phyloP scores from a whole-genome alignment of 257 asterid genomes.

The Nicotiana paniculata region DNA sequence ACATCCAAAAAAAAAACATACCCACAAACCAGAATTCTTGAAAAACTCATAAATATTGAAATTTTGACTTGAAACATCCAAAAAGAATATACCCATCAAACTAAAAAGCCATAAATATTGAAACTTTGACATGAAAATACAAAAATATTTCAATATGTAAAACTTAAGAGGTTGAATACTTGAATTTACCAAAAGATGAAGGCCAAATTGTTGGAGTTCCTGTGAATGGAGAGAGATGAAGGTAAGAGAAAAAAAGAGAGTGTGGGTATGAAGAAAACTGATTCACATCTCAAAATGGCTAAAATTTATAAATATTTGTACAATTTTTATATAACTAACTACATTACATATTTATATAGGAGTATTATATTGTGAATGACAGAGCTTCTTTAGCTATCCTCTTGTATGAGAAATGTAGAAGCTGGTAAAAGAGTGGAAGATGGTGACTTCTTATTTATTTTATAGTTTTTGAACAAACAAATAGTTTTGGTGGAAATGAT shows the following conservation, averaged over 20 bases:
- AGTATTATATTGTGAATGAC: not conserved
- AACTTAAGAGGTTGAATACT: not conserved
- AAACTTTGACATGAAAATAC: constrained; percentile 26
- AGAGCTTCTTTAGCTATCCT: constrained; percentile 29
- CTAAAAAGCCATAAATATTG: constrained; percentile 24
- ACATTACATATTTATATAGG: not conserved
- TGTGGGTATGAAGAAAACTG: not conserved
- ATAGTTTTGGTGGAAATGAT: too few relatives aligned
- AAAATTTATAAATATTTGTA: not conserved
- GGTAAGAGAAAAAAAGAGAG: constrained; percentile 21
- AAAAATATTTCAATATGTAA: constrained; percentile 1
- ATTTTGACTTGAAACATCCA: not conserved
- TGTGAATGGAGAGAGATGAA: constrained; percentile 20
- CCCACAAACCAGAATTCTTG: not conserved
- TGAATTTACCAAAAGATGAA: constrained; percentile 21
- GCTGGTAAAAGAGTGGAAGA: constrained; percentile 22
- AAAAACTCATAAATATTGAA: not conserved
- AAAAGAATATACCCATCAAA: constrained; percentile 17
- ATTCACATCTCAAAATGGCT: not conserved
- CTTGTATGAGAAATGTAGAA: constrained; percentile 31
- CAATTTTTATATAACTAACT: not conserved
- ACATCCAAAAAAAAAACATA: constrained; percentile 12
- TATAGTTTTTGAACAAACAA: not conserved
- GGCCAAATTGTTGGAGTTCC: constrained; percentile 20
- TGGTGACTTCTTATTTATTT: constrained; percentile 19